Base-by-base conservation (phyloP, 257 asterid species). In the Solanum chilense region DNA sequence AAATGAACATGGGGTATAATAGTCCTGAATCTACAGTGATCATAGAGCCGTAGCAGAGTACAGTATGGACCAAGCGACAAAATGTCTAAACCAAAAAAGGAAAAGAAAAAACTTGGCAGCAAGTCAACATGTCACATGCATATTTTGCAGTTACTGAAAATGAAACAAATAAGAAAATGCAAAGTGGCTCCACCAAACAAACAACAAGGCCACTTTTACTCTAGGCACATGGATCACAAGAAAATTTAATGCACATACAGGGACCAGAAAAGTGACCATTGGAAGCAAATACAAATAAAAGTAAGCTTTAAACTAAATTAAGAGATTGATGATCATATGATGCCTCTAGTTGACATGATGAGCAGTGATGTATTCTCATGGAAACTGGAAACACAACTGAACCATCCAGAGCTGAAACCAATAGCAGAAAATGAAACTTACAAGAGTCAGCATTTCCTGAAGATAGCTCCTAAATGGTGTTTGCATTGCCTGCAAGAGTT, bases 391-490 rank as follows among this genome's bases (percentile, higher is more conserved):
- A 49, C 20, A 3, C 62, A 52, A 81, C 45, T 29, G 45, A 47
- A 25, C 25, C 84, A 78, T 78, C 66, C 84, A 78, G 16, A 78
- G 42, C 25, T 15, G 66, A 49, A 81, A 81, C 85, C 25, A 29
- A 44, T 31, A 52, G 33, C 49, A 80, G 69, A 31, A 47, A 52
- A 31, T 81, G 69, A 12, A 81, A 93, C 98, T 96, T 94, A 96
- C 97, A 77, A 92, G 92, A 86, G 96, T 91, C 87, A 95, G 83
- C 97, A 96, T 96, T 9, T 95, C 96, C 91, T 93, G 98, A 31
- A 96, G 97, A 92, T 96, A 95, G 91, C 91, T 86, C 93, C 98
- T 91, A 91, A 93, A 95, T 80, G 99, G 98, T 45, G 98, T 96
- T 90, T 96, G 99, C 93, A 91, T 87, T 82, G 96, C 98, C 99